Evolutionary conservation across 2,329 filamentous ascomycete genomes (phyloP), one percentile per base, ranked within the genome.

Genomic region (Dothideomycetidae sp.): DNA sequence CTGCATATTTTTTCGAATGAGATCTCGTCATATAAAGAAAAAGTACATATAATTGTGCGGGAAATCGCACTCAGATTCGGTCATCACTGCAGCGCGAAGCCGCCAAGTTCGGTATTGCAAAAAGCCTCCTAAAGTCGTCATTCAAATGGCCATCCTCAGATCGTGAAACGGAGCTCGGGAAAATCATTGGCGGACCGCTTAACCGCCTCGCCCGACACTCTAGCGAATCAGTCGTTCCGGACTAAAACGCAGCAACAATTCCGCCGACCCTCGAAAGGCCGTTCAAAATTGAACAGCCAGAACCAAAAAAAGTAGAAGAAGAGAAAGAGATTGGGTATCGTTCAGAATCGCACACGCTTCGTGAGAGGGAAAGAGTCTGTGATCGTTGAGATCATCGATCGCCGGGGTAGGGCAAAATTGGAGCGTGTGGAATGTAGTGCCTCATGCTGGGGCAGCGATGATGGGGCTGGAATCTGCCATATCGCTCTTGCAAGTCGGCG

Each of bases 401-500:
- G 32, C 13, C 13, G 18, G 33, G 13, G 15, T n/a, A 26, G n/a
- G n/a, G 21, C 7, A n/a, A 26, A 29, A 28, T 12, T 33, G 3
- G 36, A 4, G 13, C 15, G 23, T 21, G 35, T 19, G 16, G 31
- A 34, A 32, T 33, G 31, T 29, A 35, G 3, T 7, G 31, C 12
- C 17, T 40, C 40, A 53, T 29, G 46, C 48, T 17, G 46, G 44
- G 12, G 50, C 46, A 13, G 51, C 41, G 30, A 53, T 44, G 29
- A 53, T 43, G 5, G 54, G 52, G 40, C 50, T 55, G 31, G 48
- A 45, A 28, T 52, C 48, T 9, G 45, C 34, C 42, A 49, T 50
- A 23, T 53, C 53, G 44, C 49, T 53, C 47, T 56, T 55, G 16
- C 40, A 37, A 15, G 48, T 46, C 13, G 55, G 54, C 16, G 56